Base-by-base conservation (phyloP, 345 rosid genomes). In the Salix dunnii region DNA sequence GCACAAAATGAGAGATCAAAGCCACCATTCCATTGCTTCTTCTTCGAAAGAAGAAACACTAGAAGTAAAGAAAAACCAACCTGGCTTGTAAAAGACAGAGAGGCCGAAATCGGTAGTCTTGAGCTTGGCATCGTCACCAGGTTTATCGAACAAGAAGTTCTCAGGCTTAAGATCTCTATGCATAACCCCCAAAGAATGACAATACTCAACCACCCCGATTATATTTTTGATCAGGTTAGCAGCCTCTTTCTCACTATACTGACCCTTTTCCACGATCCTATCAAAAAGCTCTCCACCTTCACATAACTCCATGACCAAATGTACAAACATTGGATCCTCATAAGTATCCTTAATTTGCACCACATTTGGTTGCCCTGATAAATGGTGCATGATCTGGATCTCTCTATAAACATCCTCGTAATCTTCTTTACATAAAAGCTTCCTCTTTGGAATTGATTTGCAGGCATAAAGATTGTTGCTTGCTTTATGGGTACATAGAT, bases 341-440 rank as follows among this genome's bases (percentile, higher is more conserved):
- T 91, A 95, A 4, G 99, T 93, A 23, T 91, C 98, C 78, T 89
- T 89, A 83, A 95, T 93, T 77, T 77, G 90, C 28, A 95, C 99
- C 7, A 95, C 98, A 70, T 89, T 87, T 10, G 81, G 90, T 74
- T 95, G 97, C 76, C 89, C 99, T 0, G 98, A 91, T 27, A 95
- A 80, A 68, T 95, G 99, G 74, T 95, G 99, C 99, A 95, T 95
- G 89, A 95, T 95, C 92, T 95, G 99, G 84, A 95, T 93, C 91
- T 95, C 99, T 27, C 96, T 68, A 97, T 98, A 91, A 0, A 95
- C 99, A 67, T 95, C 99, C 42, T 95, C 99, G 74, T 90, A 95
- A 73, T 93, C 99, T 80, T 95, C 99, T 30, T 87, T 91, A 84
- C 99, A 95, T 0, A 95, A 77, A 27, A 95, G 96, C 79, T 95